Conservation (phyloP, 352 stramenopile species). For the Pythium aquatile region DNA sequence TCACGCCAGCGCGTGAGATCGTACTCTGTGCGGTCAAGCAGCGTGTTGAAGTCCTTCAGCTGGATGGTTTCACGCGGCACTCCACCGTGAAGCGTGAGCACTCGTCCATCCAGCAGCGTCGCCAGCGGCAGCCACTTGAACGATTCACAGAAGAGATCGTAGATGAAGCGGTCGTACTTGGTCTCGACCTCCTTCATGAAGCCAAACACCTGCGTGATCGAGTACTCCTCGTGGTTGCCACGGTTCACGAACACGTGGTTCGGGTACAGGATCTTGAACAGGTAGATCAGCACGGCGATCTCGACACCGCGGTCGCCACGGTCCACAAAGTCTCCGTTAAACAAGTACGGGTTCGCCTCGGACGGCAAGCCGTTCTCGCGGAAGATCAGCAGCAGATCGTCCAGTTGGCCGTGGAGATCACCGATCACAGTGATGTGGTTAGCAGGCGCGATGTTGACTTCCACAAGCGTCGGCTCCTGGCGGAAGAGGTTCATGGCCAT, state of each 20-base stretch:
- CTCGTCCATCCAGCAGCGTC: slow-evolving; percentile 71
- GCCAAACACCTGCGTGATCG: slow-evolving; percentile 84
- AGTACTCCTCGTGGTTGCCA: slow-evolving; percentile 87
- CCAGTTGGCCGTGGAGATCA: slow-evolving; percentile 84
- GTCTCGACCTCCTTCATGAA: slow-evolving; percentile 86
- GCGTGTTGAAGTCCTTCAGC: slow-evolving; percentile 56
- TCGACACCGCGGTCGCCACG: slow-evolving; percentile 77
- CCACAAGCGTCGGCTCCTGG: slow-evolving; percentile 56
- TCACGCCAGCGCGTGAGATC: slow-evolving; percentile 73
- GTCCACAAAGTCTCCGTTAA: slow-evolving; percentile 88
- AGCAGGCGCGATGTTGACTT: slow-evolving; percentile 64
- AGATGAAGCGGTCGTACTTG: slow-evolving; percentile 82
- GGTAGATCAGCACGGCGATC: slow-evolving; percentile 77
- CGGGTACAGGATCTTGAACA: slow-evolving; percentile 81
- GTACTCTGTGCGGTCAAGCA: slow-evolving; percentile 67
- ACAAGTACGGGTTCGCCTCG: slow-evolving; percentile 78
- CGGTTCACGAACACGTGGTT: slow-evolving; percentile 73
- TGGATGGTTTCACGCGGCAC: slow-evolving; percentile 59
- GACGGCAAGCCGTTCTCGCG: slow-evolving; percentile 79
- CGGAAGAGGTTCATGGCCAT: slow-evolving; percentile 53
- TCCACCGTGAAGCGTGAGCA: slow-evolving; percentile 78
- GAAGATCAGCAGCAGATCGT: slow-evolving; percentile 83
- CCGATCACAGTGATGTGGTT: slow-evolving; percentile 80
- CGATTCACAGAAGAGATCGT: slow-evolving; percentile 79
- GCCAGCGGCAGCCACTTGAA: slow-evolving; percentile 75